These are phyloP conservation scores for Trichoderma oligosporum DNA, from an alignment of 2,329 filamentous ascomycete species.

Conservation along the genomic window DNA sequence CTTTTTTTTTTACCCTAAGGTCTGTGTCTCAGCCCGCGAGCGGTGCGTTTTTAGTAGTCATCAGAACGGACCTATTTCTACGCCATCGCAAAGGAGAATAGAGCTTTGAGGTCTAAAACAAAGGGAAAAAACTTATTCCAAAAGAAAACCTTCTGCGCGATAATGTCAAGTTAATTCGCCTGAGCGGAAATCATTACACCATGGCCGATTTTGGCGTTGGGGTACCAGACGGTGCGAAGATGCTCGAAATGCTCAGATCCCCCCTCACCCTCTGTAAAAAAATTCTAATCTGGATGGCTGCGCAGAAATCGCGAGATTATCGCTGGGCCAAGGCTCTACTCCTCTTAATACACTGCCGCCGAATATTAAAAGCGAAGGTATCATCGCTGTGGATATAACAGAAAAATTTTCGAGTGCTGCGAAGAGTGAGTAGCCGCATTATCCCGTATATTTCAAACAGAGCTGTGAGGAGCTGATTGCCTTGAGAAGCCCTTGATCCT, in stretches of 20 bases:
- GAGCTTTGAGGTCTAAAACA: neutral
- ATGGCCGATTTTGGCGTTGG: conserved; percentile 37
- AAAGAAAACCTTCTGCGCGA: neutral
- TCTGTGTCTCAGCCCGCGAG: conserved; percentile 16
- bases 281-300: conserved; percentile 26
- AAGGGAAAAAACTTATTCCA: too few relatives aligned
- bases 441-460: neutral
- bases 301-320: conserved; percentile 42
- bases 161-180: neutral
- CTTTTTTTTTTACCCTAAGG: conserved; percentile 1
- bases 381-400: conserved; percentile 58
- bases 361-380: conserved; percentile 43
- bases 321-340: conserved; percentile 35
- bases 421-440: conserved; percentile 41
- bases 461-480: neutral
- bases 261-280: conserved; percentile 17
- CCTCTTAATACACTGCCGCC: conserved; percentile 37
- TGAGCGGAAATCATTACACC: conserved; percentile 9
- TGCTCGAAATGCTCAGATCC: conserved; percentile 17
- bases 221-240: conserved; percentile 35
- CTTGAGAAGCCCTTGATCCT: conserved; percentile 60
- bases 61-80: conserved; percentile 13
- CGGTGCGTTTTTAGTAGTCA: conserved; percentile 6
- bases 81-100: conserved; percentile 3
- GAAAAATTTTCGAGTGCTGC: conserved; percentile 51